Evolutionary conservation across 257 asterid genomes (phyloP).

Genomic region (Cruciata laevipes): DNA sequence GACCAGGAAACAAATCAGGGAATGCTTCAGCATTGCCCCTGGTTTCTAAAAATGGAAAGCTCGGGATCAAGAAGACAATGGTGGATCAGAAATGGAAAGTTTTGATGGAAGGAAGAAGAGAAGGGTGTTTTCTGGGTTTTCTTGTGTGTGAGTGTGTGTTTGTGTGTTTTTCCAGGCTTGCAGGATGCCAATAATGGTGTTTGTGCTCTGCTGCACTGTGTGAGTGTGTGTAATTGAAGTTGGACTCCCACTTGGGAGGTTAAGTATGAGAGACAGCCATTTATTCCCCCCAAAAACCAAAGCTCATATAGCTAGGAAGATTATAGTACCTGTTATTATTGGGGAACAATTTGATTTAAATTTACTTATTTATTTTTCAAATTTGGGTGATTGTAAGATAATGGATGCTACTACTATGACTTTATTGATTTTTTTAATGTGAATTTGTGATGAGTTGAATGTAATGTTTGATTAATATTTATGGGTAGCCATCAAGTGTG

Average conservation of each 20-base stretch:
- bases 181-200: slow-evolving; percentile 14
- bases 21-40: slow-evolving; percentile 22
- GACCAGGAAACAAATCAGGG: slow-evolving; percentile 15
- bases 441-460: neutral
- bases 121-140: neutral
- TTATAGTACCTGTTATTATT: neutral
- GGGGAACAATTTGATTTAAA: neutral
- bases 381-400: neutral
- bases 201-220: slow-evolving; percentile 4
- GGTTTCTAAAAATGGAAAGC: neutral
- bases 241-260: neutral
- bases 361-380: neutral
- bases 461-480: neutral
- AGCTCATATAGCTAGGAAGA: slow-evolving; percentile 1
- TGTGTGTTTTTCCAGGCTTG: slow-evolving; percentile 7
- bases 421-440: neutral
- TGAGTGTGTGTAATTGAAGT: slow-evolving; percentile 9
- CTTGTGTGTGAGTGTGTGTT: neutral
- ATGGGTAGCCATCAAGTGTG: slow-evolving; percentile 17
- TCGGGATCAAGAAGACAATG: neutral
- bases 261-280: slow-evolving; percentile 15
- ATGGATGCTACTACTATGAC: neutral
- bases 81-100: neutral
- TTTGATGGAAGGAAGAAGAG: neutral
- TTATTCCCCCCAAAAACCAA: slow-evolving; percentile 11